Conservation (phyloP, 345 rosid genomes). For the Lepidium didymum region DNA sequence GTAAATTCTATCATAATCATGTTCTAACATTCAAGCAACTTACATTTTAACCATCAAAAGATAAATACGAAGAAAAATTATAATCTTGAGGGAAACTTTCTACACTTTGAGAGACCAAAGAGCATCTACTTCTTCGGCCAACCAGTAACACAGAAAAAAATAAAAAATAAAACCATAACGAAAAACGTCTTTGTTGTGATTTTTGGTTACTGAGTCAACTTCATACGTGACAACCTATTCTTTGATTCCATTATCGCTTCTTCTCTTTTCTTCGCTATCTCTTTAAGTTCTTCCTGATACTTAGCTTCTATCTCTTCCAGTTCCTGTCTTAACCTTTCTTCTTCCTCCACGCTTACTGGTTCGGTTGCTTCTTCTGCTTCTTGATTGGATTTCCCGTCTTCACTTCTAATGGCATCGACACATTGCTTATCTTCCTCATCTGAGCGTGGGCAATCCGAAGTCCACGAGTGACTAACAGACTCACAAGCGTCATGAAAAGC, state of each 20-base stretch:
- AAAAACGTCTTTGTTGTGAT: neutral
- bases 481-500: conserved; percentile 21
- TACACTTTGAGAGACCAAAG: conserved; percentile 35
- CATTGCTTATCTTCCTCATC: conserved; percentile 27
- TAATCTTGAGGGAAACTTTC: conserved; percentile 24
- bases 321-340: conserved; percentile 43
- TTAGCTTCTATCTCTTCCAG: conserved; percentile 52
- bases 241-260: conserved; percentile 56
- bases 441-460: conserved; percentile 10
- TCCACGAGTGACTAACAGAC: conserved; percentile 18
- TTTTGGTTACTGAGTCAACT: conserved; percentile 13
- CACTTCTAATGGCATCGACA: conserved; percentile 10
- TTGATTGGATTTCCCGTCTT: conserved; percentile 5
- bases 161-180: neutral
- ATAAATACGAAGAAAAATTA: neutral
- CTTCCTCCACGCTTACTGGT: conserved; percentile 31
- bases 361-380: conserved; percentile 31
- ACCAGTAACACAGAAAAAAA: neutral
- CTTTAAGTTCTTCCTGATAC: conserved; percentile 50
- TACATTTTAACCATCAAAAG: neutral
- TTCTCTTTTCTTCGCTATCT: conserved; percentile 50
- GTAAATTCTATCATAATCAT: neutral
- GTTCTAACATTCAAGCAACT: neutral
- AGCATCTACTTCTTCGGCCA: neutral
- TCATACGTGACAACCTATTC: conserved; percentile 35